Conservation (phyloP, 192 early-diverging fungal species). For the Podila clonocystis region DNA sequence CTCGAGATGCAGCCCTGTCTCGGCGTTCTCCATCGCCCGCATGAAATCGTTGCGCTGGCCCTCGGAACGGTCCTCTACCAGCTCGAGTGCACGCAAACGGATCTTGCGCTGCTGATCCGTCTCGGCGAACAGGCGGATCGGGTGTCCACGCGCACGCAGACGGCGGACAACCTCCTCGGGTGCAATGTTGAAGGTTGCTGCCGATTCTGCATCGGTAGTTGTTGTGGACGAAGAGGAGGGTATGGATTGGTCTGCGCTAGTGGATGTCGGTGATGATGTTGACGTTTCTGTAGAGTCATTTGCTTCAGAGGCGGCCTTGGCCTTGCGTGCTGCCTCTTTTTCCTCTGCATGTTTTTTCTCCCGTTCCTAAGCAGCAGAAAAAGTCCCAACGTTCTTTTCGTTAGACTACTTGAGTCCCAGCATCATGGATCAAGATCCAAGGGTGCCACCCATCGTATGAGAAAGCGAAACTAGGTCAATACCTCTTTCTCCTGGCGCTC, state of each 20-base stretch:
- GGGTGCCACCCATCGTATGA: not conserved
- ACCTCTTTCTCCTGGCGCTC: constrained; percentile 61
- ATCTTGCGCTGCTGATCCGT: constrained; percentile 78
- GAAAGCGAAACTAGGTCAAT: constrained; percentile 4
- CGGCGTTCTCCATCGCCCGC: constrained; percentile 82
- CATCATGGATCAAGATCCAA: not conserved
- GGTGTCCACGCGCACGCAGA: constrained; percentile 86
- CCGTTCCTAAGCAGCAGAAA: constrained; percentile 13
- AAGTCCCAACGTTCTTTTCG: not conserved
- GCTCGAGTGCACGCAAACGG: constrained; percentile 84
- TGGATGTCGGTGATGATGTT: constrained; percentile 4
- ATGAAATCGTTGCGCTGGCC: constrained; percentile 96
- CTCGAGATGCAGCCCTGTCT: constrained; percentile 80
- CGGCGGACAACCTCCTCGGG: constrained; percentile 83
- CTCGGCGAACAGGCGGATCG: constrained; percentile 94
- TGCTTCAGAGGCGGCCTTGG: constrained; percentile 4
- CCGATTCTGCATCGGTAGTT: constrained; percentile 14
- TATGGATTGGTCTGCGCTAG: constrained; percentile 4
- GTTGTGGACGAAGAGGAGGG: constrained; percentile 5
- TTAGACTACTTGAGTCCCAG: not conserved
- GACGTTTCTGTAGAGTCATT: constrained; percentile 1
- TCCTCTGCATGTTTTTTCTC: constrained; percentile 17
- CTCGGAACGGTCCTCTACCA: constrained; percentile 81
- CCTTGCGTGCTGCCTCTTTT: constrained; percentile 22
- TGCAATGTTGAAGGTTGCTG: constrained; percentile 65